Evolutionary conservation across 176 grass and related monocot species (phyloP).

Genomic region (Rhipidocladum racemiflorum): DNA sequence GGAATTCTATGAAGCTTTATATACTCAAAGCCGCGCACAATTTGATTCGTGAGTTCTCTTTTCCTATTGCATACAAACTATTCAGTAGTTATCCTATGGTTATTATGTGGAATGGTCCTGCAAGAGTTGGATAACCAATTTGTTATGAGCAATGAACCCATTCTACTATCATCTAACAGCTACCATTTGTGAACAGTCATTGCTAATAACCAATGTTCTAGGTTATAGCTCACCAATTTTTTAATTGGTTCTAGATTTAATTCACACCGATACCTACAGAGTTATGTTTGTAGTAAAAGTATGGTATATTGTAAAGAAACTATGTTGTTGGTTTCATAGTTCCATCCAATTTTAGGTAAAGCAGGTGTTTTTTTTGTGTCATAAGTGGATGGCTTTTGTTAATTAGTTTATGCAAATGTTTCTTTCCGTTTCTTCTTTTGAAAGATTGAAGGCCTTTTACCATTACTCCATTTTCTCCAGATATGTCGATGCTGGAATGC

Average conservation of each 20-base stretch:
- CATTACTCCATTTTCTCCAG: constrained; percentile 40
- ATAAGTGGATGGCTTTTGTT: constrained; percentile 11
- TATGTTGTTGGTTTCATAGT: background rate
- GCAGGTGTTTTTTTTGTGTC: background rate
- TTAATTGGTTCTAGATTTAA: constrained; percentile 16
- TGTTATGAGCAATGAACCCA: background rate
- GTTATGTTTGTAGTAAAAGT: constrained; percentile 9
- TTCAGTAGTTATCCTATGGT: background rate
- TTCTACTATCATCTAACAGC: constrained; percentile 6
- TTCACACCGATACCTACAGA: background rate
- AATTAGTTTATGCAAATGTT: background rate
- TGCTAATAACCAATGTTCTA: constrained; percentile 1
- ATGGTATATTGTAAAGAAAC: constrained; percentile 19
- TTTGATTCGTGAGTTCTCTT: constrained; percentile 82
- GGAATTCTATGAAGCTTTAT: constrained; percentile 97
- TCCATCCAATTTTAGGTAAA: background rate
- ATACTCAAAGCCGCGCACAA: constrained; percentile 81
- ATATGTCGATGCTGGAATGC: constrained; percentile 81
- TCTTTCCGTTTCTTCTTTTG: background rate
- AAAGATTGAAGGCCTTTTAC: background rate
- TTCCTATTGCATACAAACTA: constrained; percentile 15
- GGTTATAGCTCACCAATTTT: constrained; percentile 3
- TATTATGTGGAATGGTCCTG: constrained; percentile 10
- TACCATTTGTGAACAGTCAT: background rate
- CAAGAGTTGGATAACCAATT: constrained; percentile 4